Base-by-base conservation (phyloP, 176 grass and related monocot genomes). In the Neostapfia colusana region DNA sequence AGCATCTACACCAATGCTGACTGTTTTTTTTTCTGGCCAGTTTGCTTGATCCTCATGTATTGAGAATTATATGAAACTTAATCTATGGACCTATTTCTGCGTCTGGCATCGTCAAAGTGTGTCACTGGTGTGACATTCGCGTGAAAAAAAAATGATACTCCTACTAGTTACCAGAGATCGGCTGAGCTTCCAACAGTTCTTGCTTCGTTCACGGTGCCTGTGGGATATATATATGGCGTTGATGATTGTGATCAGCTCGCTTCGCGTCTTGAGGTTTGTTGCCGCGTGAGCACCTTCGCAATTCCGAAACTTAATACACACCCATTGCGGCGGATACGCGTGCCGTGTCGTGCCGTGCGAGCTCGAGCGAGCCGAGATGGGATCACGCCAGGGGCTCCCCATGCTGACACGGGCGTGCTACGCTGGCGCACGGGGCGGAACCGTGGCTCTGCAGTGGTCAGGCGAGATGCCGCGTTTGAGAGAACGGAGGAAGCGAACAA, bases 401-500 rank as follows among this genome's bases (percentile, higher is more conserved):
- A 20, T 0, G 27, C 25, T 38, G 28, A 60, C 45, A 16, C n/a
- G 0, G 20, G 7, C n/a, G 21, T 24, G 35, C n/a, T 10, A 21
- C 25, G 65, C 2, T 35, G 51, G 77, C 40, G 65, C 65, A 25
- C 66, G 20, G 5, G 21, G 20, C 7, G 2, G 51, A 54, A 54
- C 20, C 45, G 14, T 48, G 45, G 10, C 9, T 44, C 42, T 44
- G 48, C 45, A 48, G 0, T 3, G 0, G 0, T 51, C 48, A 4
- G 45, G 13, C 48, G 48, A 50, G 48, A 49, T 15, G 44, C 44
- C 44, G 10, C 44, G 16, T 0, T 18, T 5, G 46, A 18, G 51
- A 39, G 40, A 48, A 15, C 20, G 43, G 54, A 31, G 43, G 34
- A 71, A 77, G 56, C 4, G 8, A 44, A 53, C 82, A 64, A 72